Conservation (phyloP, 805 yeast species). For the Kluyveromyces nonfermentans region DNA sequence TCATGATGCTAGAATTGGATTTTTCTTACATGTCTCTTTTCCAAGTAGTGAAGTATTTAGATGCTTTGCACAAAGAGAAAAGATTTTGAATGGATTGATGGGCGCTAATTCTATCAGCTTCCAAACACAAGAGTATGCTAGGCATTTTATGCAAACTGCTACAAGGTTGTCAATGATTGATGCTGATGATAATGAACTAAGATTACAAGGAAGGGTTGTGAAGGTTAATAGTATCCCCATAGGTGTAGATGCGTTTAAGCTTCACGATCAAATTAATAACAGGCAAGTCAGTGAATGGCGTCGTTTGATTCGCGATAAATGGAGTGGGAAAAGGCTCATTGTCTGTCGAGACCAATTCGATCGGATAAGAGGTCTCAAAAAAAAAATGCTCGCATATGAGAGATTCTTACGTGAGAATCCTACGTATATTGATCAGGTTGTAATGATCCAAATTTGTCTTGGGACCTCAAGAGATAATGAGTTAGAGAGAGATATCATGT, state of each 20-base stretch:
- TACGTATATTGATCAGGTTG: constrained; percentile 54
- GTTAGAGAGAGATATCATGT: constrained; percentile 62
- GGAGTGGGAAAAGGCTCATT: constrained; percentile 61
- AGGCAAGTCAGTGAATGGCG: constrained; percentile 58
- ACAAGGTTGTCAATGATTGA: constrained; percentile 78
- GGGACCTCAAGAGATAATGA: constrained; percentile 50
- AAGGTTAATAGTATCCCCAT: constrained; percentile 55
- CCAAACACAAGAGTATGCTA: constrained; percentile 87
- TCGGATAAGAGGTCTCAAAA: constrained; percentile 77
- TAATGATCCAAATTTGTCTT: constrained; percentile 73
- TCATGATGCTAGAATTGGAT: constrained; percentile 83
- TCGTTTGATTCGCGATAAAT: constrained; percentile 60
- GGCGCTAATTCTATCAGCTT: constrained; percentile 85
- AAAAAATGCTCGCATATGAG: constrained; percentile 82
- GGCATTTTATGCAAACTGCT: constrained; percentile 89
- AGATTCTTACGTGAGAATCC: constrained; percentile 66
- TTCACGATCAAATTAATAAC: constrained; percentile 38
- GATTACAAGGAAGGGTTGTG: constrained; percentile 49
- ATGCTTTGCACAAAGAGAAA: constrained; percentile 80
- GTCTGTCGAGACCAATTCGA: constrained; percentile 88
- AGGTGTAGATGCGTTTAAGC: constrained; percentile 63
- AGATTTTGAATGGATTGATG: constrained; percentile 67
- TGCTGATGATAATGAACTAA: constrained; percentile 50
- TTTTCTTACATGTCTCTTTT: constrained; percentile 87
- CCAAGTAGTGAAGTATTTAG: constrained; percentile 94